Evolutionary conservation across 2,329 filamentous ascomycete genomes (phyloP), one percentile per base, ranked within the genome.

Genomic region (Ceratocystis papillata): DNA sequence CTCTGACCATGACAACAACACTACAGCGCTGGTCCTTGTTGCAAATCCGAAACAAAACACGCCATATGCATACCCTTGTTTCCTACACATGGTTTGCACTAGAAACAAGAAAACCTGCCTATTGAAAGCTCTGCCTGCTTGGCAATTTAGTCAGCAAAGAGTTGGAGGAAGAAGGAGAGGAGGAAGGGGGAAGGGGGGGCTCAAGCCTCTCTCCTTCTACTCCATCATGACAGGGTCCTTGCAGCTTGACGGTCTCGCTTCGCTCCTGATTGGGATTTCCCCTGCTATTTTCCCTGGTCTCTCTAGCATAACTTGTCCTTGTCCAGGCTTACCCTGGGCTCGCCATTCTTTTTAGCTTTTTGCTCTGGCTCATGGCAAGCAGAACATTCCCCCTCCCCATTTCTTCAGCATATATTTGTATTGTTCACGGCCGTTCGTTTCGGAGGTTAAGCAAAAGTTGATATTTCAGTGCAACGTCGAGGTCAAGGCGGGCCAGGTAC

Each of bases 1-100:
- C 48, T 53, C 20, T 53, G 48, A 53, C 20, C 20, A 53, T 25
- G n/a, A 25, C 48, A 53, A 53, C 17, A 25, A 25, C 48, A 25
- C 48, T 53, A 53, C 20, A 53, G n/a, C 10, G 25, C 53, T 57
- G 53, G 53, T 57, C 53, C 53, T 22, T 57, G 53, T 57, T 57
- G 53, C 22, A 33, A 57, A 57, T 57, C 53, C 53, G 28, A 57
- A 33, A 28, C 53, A 57, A 57, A 57, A 57, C 53, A 57, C 53
- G 53, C 15, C 53, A 57, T 57, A 30, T 53, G 48, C 53, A 57
- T 2, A 57, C 30, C 53, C 53, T 30, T 17, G 53, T 22, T 33
- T 57, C n/a, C 12, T 57, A 30, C 22, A 57, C 53, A 57, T 57
- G 53, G 30, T 10, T 17, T 57, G 53, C 53, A 57, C 53, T 22